These are phyloP conservation scores for Rhamnella rubrinervis DNA, from an alignment of 331 rosid genomes.

Conservation along the genomic window DNA sequence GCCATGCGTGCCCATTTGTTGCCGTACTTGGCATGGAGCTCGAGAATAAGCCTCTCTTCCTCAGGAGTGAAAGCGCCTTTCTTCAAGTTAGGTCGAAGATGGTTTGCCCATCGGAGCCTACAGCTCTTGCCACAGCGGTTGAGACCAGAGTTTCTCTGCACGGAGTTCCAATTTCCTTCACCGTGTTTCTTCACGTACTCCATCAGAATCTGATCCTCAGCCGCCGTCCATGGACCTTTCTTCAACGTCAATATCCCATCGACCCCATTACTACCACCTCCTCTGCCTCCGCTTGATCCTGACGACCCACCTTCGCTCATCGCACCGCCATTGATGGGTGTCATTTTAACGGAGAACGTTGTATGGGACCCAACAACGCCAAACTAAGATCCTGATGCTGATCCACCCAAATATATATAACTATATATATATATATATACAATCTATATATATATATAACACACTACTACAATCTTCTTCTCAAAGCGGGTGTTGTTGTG, in stretches of 20 bases:
- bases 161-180: slow-evolving; percentile 92
- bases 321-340: slow-evolving; percentile 18
- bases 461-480: too few species aligned
- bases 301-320: slow-evolving; percentile 25
- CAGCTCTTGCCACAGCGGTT: slow-evolving; percentile 93
- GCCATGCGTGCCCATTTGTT: slow-evolving; percentile 99
- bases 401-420: too few species aligned
- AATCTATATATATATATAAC: too few species aligned
- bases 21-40: slow-evolving; percentile 76
- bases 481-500: not conserved
- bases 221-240: slow-evolving; percentile 90
- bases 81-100: slow-evolving; percentile 78
- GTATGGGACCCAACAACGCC: not conserved
- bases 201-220: slow-evolving; percentile 67
- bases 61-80: slow-evolving; percentile 76
- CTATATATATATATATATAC: too few species aligned
- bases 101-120: slow-evolving; percentile 93
- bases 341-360: slow-evolving; percentile 4
- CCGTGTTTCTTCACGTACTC: slow-evolving; percentile 83
- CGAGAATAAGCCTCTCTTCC: slow-evolving; percentile 76
- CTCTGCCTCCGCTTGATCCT: slow-evolving; percentile 14
- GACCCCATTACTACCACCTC: slow-evolving; percentile 2
- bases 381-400: too few species aligned
- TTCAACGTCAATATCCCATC: slow-evolving; percentile 43
- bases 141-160: slow-evolving; percentile 70